Conservation (phyloP, 805 yeast species). For the Kuraishia borneana region DNA sequence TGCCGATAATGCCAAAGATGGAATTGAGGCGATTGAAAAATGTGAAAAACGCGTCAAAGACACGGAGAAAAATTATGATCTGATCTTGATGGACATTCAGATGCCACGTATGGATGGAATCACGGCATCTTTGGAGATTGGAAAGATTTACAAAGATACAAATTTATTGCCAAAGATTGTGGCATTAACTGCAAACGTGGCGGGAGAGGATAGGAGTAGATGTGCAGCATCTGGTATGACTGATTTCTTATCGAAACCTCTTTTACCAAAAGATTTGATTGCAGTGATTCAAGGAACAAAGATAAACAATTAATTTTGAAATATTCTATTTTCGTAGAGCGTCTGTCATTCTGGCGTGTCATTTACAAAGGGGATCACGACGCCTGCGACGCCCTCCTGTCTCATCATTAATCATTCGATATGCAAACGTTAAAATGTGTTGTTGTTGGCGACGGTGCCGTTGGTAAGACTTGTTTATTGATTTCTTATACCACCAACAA, state of each 20-base stretch:
- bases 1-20: conserved; percentile 43
- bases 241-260: conserved; percentile 42
- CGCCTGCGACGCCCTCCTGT: too few relatives aligned
- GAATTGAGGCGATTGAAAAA: conserved; percentile 29
- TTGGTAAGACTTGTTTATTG: conserved; percentile 92
- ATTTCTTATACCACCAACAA: conserved; percentile 95
- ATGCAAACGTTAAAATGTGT: conserved; percentile 82
- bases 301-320: not conserved
- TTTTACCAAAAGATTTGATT: conserved; percentile 32
- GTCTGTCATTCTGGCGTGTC: not conserved
- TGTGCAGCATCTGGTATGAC: conserved; percentile 41
- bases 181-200: conserved; percentile 43
- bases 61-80: conserved; percentile 29
- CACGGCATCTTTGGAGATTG: conserved; percentile 30
- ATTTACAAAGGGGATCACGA: too few relatives aligned
- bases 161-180: conserved; percentile 26
- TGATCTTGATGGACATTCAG: conserved; percentile 62
- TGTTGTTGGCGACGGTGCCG: conserved; percentile 99
- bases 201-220: conserved; percentile 36
- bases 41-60: conserved; percentile 15
- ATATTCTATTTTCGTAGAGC: not conserved
- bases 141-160: conserved; percentile 15
- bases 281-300: conserved; percentile 16
- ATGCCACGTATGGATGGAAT: conserved; percentile 86
- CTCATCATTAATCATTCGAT: too few relatives aligned